Base-by-base conservation (phyloP, 306 rosid species). In the Lablab purpureus region DNA sequence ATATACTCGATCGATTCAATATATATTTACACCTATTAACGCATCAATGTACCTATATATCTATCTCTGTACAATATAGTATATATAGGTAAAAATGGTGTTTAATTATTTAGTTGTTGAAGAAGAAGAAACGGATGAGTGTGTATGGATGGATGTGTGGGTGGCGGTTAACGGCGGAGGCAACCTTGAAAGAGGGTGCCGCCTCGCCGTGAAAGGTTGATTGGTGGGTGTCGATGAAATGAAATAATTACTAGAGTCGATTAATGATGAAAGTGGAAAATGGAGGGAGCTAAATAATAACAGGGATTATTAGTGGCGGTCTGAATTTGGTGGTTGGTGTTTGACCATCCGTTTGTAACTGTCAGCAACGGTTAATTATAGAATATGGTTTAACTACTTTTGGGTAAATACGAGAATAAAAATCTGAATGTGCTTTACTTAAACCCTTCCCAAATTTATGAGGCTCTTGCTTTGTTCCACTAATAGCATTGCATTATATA, bases 271-370 rank as follows among this genome's bases (percentile, higher is more conserved):
- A 32, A 32, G 9, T 58, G 65, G 41, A 6, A 23, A 36, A 17
- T 36, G 49, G 21, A 25, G 70, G 51, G 2, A 4, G 17, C 8
- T 71, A 58, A 25, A 70, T 43, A 43, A 43, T 12, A 43, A 43
- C 46, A 19, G 40, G 65, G 40, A 49, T 71, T 69, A 75, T 14
- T 43, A 71, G 74, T 55, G 79, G 76, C 23, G 37, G 40, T 40
- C 51, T 17, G 52, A 18, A 46, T 23, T 45, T 37, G 45, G 7
- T 32, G 19, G 28, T n/a, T 64, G 22, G 0, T 21, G 25, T 77
- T 80, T 58, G 52, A 83, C 91, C 91, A 51, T 79, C 65, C 89
- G 10, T 89, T 87, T 79, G 34, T 73, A 88, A 87, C 90, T 9
- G 87, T 43, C 55, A 7, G 0, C 7, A 22, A 0, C 7, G 6